Evolutionary conservation across 140 eudicot genomes (phyloP).

Genomic region (Anethum foeniculum): DNA sequence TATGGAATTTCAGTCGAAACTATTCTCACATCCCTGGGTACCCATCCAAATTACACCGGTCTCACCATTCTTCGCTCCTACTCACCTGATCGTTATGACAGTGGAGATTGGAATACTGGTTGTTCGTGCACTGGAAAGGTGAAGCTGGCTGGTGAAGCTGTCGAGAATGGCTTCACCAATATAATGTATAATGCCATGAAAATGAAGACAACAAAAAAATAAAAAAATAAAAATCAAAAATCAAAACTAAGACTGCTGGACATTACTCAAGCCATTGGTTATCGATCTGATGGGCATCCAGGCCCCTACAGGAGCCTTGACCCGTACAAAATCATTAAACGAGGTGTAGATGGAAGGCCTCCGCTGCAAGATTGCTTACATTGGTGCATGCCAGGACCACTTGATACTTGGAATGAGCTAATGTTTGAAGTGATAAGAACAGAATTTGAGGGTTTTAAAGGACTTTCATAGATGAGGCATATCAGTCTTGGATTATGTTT

Average conservation of each 20-base stretch:
- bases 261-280: slow-evolving; percentile 38
- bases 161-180: slow-evolving; percentile 63
- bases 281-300: slow-evolving; percentile 80
- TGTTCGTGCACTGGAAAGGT: slow-evolving; percentile 92
- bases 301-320: slow-evolving; percentile 50
- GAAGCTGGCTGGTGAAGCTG: slow-evolving; percentile 51
- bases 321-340: slow-evolving; percentile 33
- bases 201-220: too few species aligned
- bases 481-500: background rate
- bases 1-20: slow-evolving; percentile 70
- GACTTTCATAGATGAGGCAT: background rate
- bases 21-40: slow-evolving; percentile 53
- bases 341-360: slow-evolving; percentile 18
- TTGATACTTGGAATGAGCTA: slow-evolving; percentile 86
- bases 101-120: slow-evolving; percentile 87
- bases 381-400: slow-evolving; percentile 99
- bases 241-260: slow-evolving; percentile 52
- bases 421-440: slow-evolving; percentile 16
- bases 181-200: slow-evolving; percentile 27
- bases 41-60: slow-evolving; percentile 60
- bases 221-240: too few species aligned
- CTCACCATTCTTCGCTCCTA: slow-evolving; percentile 63
- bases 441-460: background rate
- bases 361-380: slow-evolving; percentile 83
- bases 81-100: slow-evolving; percentile 93